These are phyloP conservation scores for Rosellinia necatrix DNA, from an alignment of 2,329 filamentous ascomycete genomes.

Conservation along the genomic window DNA sequence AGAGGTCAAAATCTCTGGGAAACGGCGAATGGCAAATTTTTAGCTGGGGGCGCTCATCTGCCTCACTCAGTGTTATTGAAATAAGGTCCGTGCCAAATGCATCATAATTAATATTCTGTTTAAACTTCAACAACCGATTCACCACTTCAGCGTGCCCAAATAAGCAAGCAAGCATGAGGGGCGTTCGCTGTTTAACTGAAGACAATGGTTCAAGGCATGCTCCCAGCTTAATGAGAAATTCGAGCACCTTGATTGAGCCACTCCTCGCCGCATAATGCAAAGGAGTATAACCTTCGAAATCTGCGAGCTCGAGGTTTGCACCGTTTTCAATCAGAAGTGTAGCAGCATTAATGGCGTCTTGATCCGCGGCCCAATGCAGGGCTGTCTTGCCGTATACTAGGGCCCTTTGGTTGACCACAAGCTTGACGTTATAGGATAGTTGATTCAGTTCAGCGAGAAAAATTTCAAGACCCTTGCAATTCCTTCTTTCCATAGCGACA, in stretches of 20 bases:
- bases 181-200: neutral
- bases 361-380: neutral
- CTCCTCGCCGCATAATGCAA: neutral
- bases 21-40: neutral
- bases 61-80: neutral
- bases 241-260: neutral
- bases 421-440: neutral
- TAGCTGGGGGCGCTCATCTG: neutral
- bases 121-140: neutral
- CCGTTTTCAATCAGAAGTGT: neutral
- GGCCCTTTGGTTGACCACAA: neutral
- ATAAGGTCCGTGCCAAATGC: neutral
- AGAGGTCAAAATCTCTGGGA: neutral
- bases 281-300: neutral
- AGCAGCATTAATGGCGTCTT: neutral
- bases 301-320: neutral
- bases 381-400: neutral
- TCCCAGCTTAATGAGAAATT: neutral
- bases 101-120: neutral
- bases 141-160: neutral
- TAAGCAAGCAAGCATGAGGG: neutral
- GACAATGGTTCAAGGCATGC: neutral
- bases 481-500: neutral
- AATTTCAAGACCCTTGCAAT: neutral
- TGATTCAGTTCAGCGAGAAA: neutral